Conservation (phyloP, 257 asterid genomes). For the Solanum pennellii region DNA sequence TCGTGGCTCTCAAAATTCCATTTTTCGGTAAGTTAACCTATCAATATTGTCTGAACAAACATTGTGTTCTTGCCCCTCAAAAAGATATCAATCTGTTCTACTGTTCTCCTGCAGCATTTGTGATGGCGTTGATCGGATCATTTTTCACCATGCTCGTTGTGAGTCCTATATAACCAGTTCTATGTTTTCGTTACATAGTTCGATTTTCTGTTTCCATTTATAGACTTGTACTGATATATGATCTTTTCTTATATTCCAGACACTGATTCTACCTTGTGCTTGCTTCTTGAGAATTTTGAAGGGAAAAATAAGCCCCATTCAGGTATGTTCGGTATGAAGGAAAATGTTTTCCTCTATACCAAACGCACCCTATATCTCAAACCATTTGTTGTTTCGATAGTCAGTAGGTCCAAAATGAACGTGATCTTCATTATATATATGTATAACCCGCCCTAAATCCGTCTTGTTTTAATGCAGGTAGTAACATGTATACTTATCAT, state of each 20-base stretch:
- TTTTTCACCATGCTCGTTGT: constrained; percentile 90
- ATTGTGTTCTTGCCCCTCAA: neutral
- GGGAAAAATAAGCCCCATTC: constrained; percentile 42
- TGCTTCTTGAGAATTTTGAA: constrained; percentile 79
- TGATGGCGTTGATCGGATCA: constrained; percentile 86
- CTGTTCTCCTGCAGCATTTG: constrained; percentile 38
- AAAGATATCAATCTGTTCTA: neutral
- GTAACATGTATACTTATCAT: constrained; percentile 44
- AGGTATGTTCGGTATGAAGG: constrained; percentile 27
- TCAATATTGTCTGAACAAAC: neutral
- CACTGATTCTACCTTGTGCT: constrained; percentile 79
- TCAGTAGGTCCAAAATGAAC: neutral
- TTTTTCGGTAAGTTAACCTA: constrained; percentile 52
- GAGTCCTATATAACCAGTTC: constrained; percentile 8
- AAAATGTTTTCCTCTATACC: neutral
- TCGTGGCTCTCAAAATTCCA: constrained; percentile 67
- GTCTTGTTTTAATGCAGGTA: constrained; percentile 20
- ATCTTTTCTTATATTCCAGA: constrained; percentile 25
- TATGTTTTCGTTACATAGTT: neutral
- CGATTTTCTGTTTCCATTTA: neutral
- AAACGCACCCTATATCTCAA: neutral
- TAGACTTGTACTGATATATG: neutral
- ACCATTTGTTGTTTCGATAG: neutral
- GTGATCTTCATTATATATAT: neutral
- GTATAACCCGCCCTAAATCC: neutral